Base-by-base conservation (phyloP, 2,329 filamentous ascomycete species). In the Venturia carpophila region DNA sequence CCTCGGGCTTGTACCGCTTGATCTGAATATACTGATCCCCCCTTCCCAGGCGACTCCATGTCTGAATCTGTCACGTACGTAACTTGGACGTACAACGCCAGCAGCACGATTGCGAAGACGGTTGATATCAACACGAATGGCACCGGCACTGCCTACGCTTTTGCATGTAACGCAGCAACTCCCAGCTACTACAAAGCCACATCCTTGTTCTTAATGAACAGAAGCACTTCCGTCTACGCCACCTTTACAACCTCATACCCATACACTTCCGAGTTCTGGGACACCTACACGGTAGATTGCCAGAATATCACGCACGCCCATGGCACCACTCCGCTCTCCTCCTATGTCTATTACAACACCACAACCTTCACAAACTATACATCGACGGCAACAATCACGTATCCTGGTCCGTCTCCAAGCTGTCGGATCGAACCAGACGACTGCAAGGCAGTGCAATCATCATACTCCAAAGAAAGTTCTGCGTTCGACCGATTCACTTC, bases 361-460 rank as follows among this genome's bases (percentile, higher is more conserved):
- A 62, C 60, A 30, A 62, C 60, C 13, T 62, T 27, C 21, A 62
- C 6, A 19, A n/a, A 43, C 60, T 62, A 62, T 17, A 62, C 60
- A 5, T 43, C 42, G 10, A 62, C 37, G 15, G 21, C 39, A 7
- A 3, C 1, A 10, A 10, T 0, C 39, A 21, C 39, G 10, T 34
- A 43, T 9, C 34, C 19, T 42, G 52, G 27, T 15, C 60, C 60
- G 5, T 43, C 39, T 19, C 60, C 60, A 2, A 62, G 34, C 37
- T 62, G 60, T 47, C 39, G 30, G 15, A 62, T 62, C 11, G 5
- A 62, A 47, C 42, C 30, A 24, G 39, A 42, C n/a, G 60, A 62
- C n/a, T 62, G 60, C 60, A 62, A 42, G 24, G 60, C 37, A 39
- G 34, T 62, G 42, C 30, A 43, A 34, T 42, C 39, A 21, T 62